These are phyloP conservation scores for Suillus clintonianus DNA, from an alignment of 768 basidiomycete species.

Conservation along the genomic window DNA sequence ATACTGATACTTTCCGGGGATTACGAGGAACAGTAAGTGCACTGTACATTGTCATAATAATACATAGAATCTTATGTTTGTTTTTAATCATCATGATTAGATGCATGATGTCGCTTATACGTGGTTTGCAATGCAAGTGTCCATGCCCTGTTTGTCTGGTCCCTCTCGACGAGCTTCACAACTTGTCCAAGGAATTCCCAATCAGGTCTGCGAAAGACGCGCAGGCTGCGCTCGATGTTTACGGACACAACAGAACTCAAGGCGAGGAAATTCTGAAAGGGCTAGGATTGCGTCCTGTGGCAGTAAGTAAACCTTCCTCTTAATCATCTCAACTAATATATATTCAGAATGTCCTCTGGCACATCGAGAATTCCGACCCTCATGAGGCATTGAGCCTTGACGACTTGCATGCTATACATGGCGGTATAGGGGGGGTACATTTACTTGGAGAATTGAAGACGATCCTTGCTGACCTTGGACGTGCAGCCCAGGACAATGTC, in stretches of 20 bases:
- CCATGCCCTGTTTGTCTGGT: constrained; percentile 41
- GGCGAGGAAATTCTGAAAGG: constrained; percentile 5
- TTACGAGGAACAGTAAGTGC: constrained; percentile 30
- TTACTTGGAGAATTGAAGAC: constrained; percentile 26
- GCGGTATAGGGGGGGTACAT: constrained; percentile 34
- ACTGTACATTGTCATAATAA: too few species aligned
- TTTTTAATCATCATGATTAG: too few species aligned
- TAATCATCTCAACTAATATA: background rate
- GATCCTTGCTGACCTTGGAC: constrained; percentile 15
- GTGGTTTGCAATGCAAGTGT: constrained; percentile 24
- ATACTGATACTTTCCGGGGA: constrained; percentile 25
- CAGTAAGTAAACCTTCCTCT: background rate
- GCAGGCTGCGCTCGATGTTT: background rate
- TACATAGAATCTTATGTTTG: too few species aligned
- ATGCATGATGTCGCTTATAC: constrained; percentile 36
- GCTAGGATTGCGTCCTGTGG: background rate
- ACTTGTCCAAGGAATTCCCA: constrained; percentile 11
- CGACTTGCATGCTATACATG: constrained; percentile 35
- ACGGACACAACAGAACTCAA: background rate
- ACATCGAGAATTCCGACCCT: constrained; percentile 34
- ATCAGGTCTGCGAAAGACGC: background rate
- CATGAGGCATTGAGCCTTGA: constrained; percentile 37
- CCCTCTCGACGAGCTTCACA: constrained; percentile 21
- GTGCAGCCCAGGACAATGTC: background rate
- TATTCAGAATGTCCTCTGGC: constrained; percentile 42